Evolutionary conservation across 306 rosid species (phyloP).

Genomic region (Cyclanthera cordifolia): DNA sequence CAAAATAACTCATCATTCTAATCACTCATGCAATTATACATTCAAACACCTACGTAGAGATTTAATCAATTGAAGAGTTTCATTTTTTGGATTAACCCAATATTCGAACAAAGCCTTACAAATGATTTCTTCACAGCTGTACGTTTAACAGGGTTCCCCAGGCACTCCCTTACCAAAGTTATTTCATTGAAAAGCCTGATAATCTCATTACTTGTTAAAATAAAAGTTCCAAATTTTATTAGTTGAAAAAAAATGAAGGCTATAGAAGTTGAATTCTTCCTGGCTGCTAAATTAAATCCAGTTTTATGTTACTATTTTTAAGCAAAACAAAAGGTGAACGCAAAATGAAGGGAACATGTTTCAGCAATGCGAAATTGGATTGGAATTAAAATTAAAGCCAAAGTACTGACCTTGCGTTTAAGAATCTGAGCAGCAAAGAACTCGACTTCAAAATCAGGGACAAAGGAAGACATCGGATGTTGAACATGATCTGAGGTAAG

Average conservation of each 20-base stretch:
- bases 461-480: constrained; percentile 19
- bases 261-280: background rate
- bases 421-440: constrained; percentile 98
- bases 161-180: too few species aligned
- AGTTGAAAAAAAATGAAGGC: background rate
- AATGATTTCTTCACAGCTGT: too few species aligned
- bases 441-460: constrained; percentile 62
- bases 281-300: background rate
- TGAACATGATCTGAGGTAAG: constrained; percentile 54
- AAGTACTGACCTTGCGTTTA: constrained; percentile 60
- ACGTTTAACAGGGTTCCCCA: too few species aligned
- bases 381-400: background rate
- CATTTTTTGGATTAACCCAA: too few species aligned
- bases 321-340: background rate
- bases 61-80: too few species aligned
- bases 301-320: background rate
- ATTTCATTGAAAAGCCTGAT: background rate
- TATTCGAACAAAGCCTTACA: too few species aligned
- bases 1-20: too few species aligned
- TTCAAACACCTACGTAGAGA: too few species aligned
- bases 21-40: too few species aligned
- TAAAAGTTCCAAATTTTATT: background rate
- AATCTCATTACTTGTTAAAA: background rate
- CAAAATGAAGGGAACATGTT: background rate
- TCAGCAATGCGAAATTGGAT: background rate